Evolutionary conservation across 2,329 filamentous ascomycete genomes (phyloP), one percentile per base, ranked within the genome.

Genomic region (Penicillium psychrosexuale): DNA sequence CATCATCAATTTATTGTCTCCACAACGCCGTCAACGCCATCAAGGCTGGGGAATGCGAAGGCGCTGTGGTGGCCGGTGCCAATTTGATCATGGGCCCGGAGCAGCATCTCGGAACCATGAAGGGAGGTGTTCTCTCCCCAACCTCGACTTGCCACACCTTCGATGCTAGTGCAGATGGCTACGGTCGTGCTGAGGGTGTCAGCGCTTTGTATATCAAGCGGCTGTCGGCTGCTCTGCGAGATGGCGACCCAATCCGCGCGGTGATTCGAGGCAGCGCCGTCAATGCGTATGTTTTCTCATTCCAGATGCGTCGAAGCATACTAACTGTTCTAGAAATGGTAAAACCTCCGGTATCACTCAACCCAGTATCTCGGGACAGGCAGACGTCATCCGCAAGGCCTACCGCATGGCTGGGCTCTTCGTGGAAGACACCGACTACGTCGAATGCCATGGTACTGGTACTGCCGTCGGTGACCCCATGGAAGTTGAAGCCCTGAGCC

Each of bases 81-180:
- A 75, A 70, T 44, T 44, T 76, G 1, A 71, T 76, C 31, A 30
- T 73, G 3, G 57, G 59, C 1, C 72, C 72, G 0, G 60, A 50
- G 2, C 64, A 65, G 43, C 65, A 64, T 5, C 58, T 61, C 1
- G 39, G 59, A 1, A 67, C 75, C 61, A 58, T 63, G 0, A 64
- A 70, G 19, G 61, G 72, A n/a, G 66, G 68, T 1, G 66, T 75
- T 0, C 58, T 78, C 2, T 73, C 72, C 1, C 62, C 66, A 0
- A 60, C 61, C 0, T 72, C 68, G 13, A 45, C 28, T 2, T 68
- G 65, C 43, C 64, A 64, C 17, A 66, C 65, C 0, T 72, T 72
- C 47, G 62, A 62, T 55, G 65, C 60, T 9, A 53, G 55, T 1
- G 69, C 70, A 0, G 60, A 73, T 46, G 70, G 73, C 2, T 72